Evolutionary conservation across 495 filamentous ascomycete genomes (phyloP), one percentile per base, ranked within the genome.

Genomic region (Penicillium antarcticum): DNA sequence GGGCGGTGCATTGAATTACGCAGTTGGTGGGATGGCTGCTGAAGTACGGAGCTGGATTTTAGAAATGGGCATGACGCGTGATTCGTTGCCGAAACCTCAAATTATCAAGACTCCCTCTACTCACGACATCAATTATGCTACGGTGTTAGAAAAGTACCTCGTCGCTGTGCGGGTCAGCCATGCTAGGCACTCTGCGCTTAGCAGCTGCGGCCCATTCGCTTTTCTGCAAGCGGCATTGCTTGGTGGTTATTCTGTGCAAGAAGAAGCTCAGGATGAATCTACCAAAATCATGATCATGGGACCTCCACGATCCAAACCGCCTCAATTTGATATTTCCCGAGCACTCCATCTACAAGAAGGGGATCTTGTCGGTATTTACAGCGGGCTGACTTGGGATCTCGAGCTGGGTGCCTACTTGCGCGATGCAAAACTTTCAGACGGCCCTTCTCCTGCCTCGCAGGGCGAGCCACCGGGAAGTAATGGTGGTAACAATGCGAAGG

Each of bases 31-130:
- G 13, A 73, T 76, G 71, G 73, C 73, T 2, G 62, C 71, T 2
- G 60, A 73, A 38, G 64, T 73, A 17, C 72, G 73, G 21, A 62
- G 71, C 39, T 76, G 73, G 73, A 59, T 76, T 26, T 53, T 76
- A 18, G 73, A 76, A 41, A 69, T 63, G 52, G 72, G 69, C 14
- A 51, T 66, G 2, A 73, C 66, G 42, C 65, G 65, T 11, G 66
- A 69, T 5, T 58, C 64, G n/a, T 36, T 59, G 11, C n/a, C 47
- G 3, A 35, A 14, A 14, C n/a, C 26, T 14, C 12, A 3, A 5
- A 13, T 8, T 6, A 6, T 29, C 13, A 48, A 29, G 21, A 5
- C 14, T 12, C 7, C 29, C 12, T 37, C 24, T 0, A 13, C 17
- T 19, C n/a, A 34, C 9, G 12, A 4, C 1, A 36, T 13, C 2